Evolutionary conservation across 208 protist genomes (phyloP).

Genomic region (Trypanosoma rangeli): DNA sequence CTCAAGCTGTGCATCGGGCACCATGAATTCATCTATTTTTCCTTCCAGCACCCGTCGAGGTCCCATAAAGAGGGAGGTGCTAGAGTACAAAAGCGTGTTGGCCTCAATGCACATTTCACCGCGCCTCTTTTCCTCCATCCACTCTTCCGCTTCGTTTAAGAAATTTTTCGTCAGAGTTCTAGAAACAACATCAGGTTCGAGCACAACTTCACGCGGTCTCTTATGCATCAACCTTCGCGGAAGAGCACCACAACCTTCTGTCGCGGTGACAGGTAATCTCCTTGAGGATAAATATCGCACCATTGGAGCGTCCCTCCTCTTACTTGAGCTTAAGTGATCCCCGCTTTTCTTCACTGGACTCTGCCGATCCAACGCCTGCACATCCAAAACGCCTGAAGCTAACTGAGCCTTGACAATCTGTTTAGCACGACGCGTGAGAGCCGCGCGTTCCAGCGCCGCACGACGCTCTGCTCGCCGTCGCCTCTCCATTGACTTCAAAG

Average conservation of each 20-base stretch:
- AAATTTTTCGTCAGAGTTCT: constrained; percentile 42
- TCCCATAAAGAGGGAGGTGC: constrained; percentile 83
- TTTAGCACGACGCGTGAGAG: constrained; percentile 51
- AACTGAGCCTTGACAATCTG: constrained; percentile 76
- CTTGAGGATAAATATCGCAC: not conserved
- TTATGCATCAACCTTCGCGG: not conserved
- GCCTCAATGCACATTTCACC: constrained; percentile 46
- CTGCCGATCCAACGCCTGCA: constrained; percentile 29
- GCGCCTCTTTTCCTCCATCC: constrained; percentile 36
- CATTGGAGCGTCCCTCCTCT: not conserved
- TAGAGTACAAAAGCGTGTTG: constrained; percentile 61
- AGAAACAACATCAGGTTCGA: constrained; percentile 54
- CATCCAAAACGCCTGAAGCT: constrained; percentile 45
- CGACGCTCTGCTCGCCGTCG: constrained; percentile 45
- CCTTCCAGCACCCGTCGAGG: constrained; percentile 40
- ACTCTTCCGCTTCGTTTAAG: constrained; percentile 48
- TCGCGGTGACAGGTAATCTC: not conserved
- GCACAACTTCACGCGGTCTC: constrained; percentile 11
- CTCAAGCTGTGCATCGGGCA: not conserved
- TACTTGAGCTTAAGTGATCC: constrained; percentile 15
- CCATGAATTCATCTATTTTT: not conserved
- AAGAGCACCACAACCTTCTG: not conserved
- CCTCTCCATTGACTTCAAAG: constrained; percentile 64
- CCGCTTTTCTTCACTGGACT: not conserved
- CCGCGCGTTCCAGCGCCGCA: constrained; percentile 28